A percentile compares a stretch with the other conserved stretches of the same genome.
These are phyloP conservation scores for Leptomonas pyrrhocoris DNA, from an alignment of 208 protist genomes.

Conservation along the genomic window DNA sequence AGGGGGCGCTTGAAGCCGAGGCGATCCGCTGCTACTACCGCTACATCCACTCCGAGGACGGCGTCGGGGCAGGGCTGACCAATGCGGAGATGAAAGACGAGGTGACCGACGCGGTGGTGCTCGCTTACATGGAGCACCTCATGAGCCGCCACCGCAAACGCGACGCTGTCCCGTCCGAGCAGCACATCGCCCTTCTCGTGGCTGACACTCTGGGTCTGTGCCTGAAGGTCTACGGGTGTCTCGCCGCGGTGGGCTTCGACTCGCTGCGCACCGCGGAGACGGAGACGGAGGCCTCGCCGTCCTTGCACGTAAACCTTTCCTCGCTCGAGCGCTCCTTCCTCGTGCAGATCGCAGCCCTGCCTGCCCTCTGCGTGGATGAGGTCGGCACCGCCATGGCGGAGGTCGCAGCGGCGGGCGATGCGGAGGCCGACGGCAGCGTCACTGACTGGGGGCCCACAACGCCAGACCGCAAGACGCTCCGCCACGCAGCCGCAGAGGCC, in stretches of 20 bases:
- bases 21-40: conserved; percentile 37
- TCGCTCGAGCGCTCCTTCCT: conserved; percentile 66
- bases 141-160: conserved; percentile 5
- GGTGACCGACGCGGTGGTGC: conserved; percentile 14
- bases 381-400: conserved; percentile 74
- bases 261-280: conserved; percentile 25
- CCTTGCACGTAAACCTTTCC: conserved; percentile 37
- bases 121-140: conserved; percentile 30
- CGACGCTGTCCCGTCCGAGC: conserved; percentile 15
- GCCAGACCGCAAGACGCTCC: conserved; percentile 47
- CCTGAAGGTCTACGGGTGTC: conserved; percentile 71
- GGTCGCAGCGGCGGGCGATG: conserved; percentile 34
- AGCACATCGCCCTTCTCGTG: conserved; percentile 38
- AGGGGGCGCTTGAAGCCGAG: conserved; percentile 24
- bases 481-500: conserved; percentile 36
- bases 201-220: conserved; percentile 47
- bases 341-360: conserved; percentile 66
- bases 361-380: conserved; percentile 75
- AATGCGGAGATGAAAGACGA: conserved; percentile 2
- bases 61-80: neutral
- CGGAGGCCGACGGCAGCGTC: neutral
- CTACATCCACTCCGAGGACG: conserved; percentile 23
- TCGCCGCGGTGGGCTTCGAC: conserved; percentile 56
- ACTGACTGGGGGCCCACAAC: conserved; percentile 48
- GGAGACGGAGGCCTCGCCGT: conserved; percentile 12